Evolutionary conservation across 805 yeast species (phyloP), one percentile per base, ranked within the genome.

Genomic region (Cyberlindnera petersonii): DNA sequence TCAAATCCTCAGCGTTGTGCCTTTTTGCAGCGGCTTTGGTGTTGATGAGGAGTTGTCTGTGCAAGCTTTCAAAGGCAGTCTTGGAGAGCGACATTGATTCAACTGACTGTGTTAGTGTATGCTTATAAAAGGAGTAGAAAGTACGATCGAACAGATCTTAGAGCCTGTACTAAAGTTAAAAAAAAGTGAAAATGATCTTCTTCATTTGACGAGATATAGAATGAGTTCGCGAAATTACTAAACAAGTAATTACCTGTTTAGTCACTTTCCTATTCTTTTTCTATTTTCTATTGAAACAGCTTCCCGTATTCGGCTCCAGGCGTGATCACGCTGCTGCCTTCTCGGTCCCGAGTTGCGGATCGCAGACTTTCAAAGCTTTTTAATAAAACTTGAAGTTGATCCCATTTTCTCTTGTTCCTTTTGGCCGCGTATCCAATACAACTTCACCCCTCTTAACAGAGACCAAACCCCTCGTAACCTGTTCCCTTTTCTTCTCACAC

Each of bases 1-100:
- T 45, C 2, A 49, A 22, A 9, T 50, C 52, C 17, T 46, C 44
- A 2, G 54, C 57, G 19, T 49, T 50, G 35, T 56, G 59, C 37
- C 53, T 55, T 28, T 46, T 43, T 2, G 50, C 42, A 4, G 58
- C 48, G 6, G 40, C 46, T 23, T 50, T 56, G 15, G 46, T 35
- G 40, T 49, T 52, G 22, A 46, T 42, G 11, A 55, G 45, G 18
- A 54, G 47, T 37, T 54, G 57, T 8, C 35, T 38, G 20, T 49
- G 50, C 6, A 56, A 46, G 18, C 37, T 42, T 29, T 49, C 39
- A 17, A 42, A 44, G 0, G 56, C 59, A 3, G 27, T 27, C 31
- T 41, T 41, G 2, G 41, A 31, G 11, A 39, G 21, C 1, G 48
- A 26, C 47, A 46, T 48, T 3, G 3, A 6, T 15, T 19, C n/a